Percentiles rank a stretch among this genome's conserved stretches.
These are phyloP conservation scores for Globisporangium cylindrosporum DNA, from an alignment of 352 stramenopile genomes.

Conservation along the genomic window DNA sequence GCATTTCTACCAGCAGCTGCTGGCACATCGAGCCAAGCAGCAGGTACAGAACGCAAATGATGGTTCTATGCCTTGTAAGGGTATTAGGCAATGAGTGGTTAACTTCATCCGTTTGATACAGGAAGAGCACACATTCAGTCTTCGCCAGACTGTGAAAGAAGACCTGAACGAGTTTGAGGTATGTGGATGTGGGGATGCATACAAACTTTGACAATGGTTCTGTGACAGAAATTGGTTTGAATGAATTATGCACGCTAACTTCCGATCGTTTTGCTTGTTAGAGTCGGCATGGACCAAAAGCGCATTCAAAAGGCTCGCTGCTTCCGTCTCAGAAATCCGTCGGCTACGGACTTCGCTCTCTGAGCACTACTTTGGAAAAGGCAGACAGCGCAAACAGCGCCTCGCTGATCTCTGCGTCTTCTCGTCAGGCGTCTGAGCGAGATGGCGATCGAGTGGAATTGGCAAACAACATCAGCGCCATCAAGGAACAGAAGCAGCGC, in stretches of 20 bases:
- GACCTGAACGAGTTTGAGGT: slow-evolving; percentile 68
- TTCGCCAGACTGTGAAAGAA: slow-evolving; percentile 43
- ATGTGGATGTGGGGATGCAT: background rate
- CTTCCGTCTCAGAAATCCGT: slow-evolving; percentile 42
- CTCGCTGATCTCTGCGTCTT: slow-evolving; percentile 2
- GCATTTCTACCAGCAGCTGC: slow-evolving; percentile 54
- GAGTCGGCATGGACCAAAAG: slow-evolving; percentile 7
- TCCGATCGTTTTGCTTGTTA: background rate
- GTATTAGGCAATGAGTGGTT: background rate
- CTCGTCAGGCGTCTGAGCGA: slow-evolving; percentile 9
- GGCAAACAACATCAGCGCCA: slow-evolving; percentile 17
- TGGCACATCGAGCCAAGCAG: slow-evolving; percentile 35
- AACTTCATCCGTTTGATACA: slow-evolving; percentile 12
- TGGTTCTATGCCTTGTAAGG: background rate
- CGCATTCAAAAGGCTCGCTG: background rate
- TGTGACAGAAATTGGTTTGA: background rate
- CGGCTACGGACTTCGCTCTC: slow-evolving; percentile 64
- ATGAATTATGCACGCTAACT: background rate
- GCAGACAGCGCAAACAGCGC: slow-evolving; percentile 9
- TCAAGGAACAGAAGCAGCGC: slow-evolving; percentile 50
- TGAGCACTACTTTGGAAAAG: slow-evolving; percentile 44
- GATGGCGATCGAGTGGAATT: background rate
- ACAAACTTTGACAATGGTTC: background rate
- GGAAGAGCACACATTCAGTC: slow-evolving; percentile 46
- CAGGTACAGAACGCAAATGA: slow-evolving; percentile 22